A percentile compares a stretch with the other conserved stretches of the same genome.
Evolutionary conservation across 2,329 filamentous ascomycete species (phyloP).

Genomic region (Coniochaeta prunicola): DNA sequence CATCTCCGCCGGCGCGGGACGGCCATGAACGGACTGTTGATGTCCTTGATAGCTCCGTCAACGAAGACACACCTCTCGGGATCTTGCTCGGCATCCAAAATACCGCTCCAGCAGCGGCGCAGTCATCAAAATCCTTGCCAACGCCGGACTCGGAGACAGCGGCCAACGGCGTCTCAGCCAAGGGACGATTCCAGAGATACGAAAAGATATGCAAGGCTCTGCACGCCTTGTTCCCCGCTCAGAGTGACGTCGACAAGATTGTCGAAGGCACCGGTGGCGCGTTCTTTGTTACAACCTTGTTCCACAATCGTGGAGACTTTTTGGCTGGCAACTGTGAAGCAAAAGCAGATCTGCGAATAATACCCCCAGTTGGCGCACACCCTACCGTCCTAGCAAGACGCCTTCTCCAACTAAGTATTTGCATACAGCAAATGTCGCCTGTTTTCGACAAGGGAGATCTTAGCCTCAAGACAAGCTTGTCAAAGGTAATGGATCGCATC

Average conservation of each 20-base stretch:
- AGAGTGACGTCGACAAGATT: slow-evolving; percentile 25
- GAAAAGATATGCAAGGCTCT: slow-evolving; percentile 24
- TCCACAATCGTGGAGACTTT: slow-evolving; percentile 23
- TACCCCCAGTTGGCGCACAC: slow-evolving; percentile 30
- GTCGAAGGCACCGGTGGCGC: slow-evolving; percentile 16
- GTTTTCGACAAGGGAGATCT: slow-evolving; percentile 19
- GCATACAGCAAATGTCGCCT: slow-evolving; percentile 37
- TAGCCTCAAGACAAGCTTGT: slow-evolving; percentile 14
- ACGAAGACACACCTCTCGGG: background rate
- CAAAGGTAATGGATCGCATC: slow-evolving; percentile 22
- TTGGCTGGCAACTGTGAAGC: slow-evolving; percentile 19
- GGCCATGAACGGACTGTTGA: slow-evolving; percentile 17
- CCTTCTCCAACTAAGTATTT: slow-evolving; percentile 37
- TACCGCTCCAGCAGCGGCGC: slow-evolving; percentile 4
- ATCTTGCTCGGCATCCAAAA: background rate
- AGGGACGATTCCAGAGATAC: slow-evolving; percentile 15
- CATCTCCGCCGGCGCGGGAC: slow-evolving; percentile 16
- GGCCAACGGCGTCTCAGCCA: background rate
- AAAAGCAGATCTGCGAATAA: slow-evolving; percentile 12
- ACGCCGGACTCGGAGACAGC: slow-evolving; percentile 10
- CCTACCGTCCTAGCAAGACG: slow-evolving; percentile 39
- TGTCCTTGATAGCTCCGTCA: slow-evolving; percentile 7
- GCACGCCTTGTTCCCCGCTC: slow-evolving; percentile 24
- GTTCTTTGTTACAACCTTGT: slow-evolving; percentile 20
- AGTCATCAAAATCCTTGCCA: slow-evolving; percentile 10